Conservation (phyloP, 2,329 filamentous ascomycete species). For the Phialemoniopsis sp. region DNA sequence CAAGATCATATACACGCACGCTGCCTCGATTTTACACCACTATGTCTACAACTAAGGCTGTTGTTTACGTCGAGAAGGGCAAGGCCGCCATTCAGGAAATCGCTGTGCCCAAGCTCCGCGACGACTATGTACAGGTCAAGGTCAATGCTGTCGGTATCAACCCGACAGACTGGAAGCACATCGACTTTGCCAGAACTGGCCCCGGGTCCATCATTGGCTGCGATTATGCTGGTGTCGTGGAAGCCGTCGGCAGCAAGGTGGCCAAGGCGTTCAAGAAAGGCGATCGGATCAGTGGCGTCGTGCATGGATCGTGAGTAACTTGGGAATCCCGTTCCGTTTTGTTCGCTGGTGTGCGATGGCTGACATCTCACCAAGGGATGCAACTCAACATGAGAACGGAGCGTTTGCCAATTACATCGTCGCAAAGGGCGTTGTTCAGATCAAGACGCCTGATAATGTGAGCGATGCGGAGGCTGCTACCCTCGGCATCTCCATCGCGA, state of each 20-base stretch:
- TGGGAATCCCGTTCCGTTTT: no score
- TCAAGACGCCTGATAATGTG: conserved; percentile 40
- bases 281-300: conserved; percentile 38
- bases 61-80: conserved; percentile 13
- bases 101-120: conserved; percentile 14
- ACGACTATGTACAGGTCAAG: conserved; percentile 19
- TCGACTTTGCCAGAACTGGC: conserved; percentile 6
- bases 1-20: no score
- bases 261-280: conserved; percentile 38
- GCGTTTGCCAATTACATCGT: conserved; percentile 33
- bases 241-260: conserved; percentile 37
- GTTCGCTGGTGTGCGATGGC: no score
- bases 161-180: conserved; percentile 21
- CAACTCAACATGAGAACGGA: conserved; percentile 31
- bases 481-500: conserved; percentile 32
- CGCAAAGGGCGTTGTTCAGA: conserved; percentile 32
- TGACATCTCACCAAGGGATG: no score
- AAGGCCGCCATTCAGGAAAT: conserved; percentile 12
- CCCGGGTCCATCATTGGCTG: conserved; percentile 19
- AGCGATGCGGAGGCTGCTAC: conserved; percentile 41
- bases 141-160: conserved; percentile 23
- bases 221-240: conserved; percentile 42
- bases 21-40: no score
- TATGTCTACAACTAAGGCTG: conserved; percentile 15
- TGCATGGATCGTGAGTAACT: conserved; percentile 26